Evolutionary conservation across 2,329 filamentous ascomycete species (phyloP).

Genomic region (Scytalidium lignicola): DNA sequence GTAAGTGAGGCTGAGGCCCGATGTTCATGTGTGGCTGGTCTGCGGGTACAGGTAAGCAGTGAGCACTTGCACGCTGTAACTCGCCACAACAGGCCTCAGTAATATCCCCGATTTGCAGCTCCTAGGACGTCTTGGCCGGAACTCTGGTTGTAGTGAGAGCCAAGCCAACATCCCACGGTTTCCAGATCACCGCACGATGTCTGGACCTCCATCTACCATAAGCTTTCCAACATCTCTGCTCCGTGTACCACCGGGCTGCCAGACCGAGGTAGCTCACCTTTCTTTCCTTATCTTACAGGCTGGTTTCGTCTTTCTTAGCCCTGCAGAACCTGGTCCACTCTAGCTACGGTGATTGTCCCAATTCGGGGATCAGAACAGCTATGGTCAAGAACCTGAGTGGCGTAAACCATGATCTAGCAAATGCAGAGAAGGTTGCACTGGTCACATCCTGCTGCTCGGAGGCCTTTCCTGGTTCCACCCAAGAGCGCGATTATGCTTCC

Average conservation of each 20-base stretch:
- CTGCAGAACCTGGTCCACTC: background rate
- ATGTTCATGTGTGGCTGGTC: background rate
- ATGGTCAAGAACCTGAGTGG: background rate
- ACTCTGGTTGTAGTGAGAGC: too few species aligned
- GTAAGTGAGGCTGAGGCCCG: background rate
- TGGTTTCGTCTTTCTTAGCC: background rate
- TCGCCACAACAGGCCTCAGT: background rate
- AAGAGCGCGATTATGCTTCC: background rate
- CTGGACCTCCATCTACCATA: background rate
- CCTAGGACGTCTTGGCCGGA: background rate
- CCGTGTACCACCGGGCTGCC: background rate
- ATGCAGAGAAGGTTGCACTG: background rate
- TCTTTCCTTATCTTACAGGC: background rate
- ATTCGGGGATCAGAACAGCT: background rate
- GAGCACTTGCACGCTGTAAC: background rate
- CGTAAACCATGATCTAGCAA: background rate
- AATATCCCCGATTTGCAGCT: background rate
- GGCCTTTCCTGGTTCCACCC: background rate
- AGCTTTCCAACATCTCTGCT: background rate
- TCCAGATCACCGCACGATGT: background rate
- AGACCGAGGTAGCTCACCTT: background rate
- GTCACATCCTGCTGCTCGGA: background rate
- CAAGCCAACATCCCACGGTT: too few species aligned
- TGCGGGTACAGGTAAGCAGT: too few species aligned
- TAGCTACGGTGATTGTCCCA: background rate